Evolutionary conservation across 2,329 filamentous ascomycete species (phyloP).

Genomic region (Boeremia lycopersici): DNA sequence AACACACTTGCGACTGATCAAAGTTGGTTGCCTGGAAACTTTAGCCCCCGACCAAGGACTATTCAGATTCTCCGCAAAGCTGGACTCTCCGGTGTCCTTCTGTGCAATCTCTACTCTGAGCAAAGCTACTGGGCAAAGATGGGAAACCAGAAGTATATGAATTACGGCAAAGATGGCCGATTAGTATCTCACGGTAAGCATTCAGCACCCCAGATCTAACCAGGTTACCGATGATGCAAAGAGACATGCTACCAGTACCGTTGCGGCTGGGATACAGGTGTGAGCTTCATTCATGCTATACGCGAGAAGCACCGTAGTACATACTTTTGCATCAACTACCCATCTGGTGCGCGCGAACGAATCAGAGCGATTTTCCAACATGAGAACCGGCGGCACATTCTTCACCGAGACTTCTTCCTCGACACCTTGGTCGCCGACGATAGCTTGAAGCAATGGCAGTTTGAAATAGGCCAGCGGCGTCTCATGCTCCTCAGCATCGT

Average conservation of each 20-base stretch:
- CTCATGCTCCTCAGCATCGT: slow-evolving; percentile 10
- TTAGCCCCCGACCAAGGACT: background rate
- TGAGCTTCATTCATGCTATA: slow-evolving; percentile 26
- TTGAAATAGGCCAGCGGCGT: slow-evolving; percentile 23
- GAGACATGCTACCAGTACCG: slow-evolving; percentile 29
- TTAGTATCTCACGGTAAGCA: background rate
- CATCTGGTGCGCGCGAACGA: background rate
- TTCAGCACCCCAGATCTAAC: no score
- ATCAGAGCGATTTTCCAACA: background rate
- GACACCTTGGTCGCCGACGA: slow-evolving; percentile 29
- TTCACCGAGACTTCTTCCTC: slow-evolving; percentile 27
- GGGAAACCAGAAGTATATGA: slow-evolving; percentile 25
- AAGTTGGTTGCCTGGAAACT: slow-evolving; percentile 1
- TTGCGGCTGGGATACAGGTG: slow-evolving; percentile 29
- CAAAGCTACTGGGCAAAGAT: slow-evolving; percentile 33
- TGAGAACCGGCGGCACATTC: slow-evolving; percentile 4
- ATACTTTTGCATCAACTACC: slow-evolving; percentile 10
- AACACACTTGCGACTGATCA: background rate
- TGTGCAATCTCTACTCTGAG: slow-evolving; percentile 19
- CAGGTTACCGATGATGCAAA: background rate
- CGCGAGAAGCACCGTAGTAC: slow-evolving; percentile 13
- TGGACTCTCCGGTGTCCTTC: background rate
- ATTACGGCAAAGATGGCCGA: background rate
- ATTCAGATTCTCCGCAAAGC: background rate
- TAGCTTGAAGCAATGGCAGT: slow-evolving; percentile 27